Base-by-base conservation (phyloP, 2,329 filamentous ascomycete genomes). In the Xylaria sp. region DNA sequence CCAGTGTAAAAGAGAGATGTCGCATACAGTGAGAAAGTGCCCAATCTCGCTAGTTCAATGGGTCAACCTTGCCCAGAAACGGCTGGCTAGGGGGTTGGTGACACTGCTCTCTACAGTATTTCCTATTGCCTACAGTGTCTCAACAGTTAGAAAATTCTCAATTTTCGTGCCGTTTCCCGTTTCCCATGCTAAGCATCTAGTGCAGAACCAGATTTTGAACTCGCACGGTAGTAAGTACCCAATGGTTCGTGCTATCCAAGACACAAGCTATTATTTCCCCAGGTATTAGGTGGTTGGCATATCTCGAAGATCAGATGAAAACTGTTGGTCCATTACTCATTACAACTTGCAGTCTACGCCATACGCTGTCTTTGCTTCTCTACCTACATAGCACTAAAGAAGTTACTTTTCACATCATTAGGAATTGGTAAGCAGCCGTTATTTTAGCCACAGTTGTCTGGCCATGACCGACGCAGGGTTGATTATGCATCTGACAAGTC, bases 11-110 rank as follows among this genome's bases (percentile, higher is more conserved):
- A 47, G 1, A 11, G 22, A 20, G 45, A 47, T 7, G 1, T 22
- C 13, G 11, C 50, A 33, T 39, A 55, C 39, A 49, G 59, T 62
- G 39, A 2, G 6, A 47, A 55, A 29, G 39, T 47, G 57, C 45
- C 51, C 42, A 65, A 65, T 57, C 44, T 61, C 63, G 33, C 63
- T 51, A 65, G 50, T 10, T 17, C 7, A 20, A 20, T 44, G 58
- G 36, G 49, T 54, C 33, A 58, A 53, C 53, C 20, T 53, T 31
- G 44, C 33, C 53, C 6, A 42, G 25, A 27, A 5, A 17, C n/a
- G n/a, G 38, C 44, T 45, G 44, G 45, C 6, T 20, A 31, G 31
- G 61, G 51, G 61, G 36, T 13, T 54, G 15, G 36, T 36, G 59
- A 38, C 29, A 31, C 44, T 62, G 50, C 15, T 42, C 13, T 22